Base-by-base conservation (phyloP, 495 filamentous ascomycete genomes). In the Neurospora sp. region DNA sequence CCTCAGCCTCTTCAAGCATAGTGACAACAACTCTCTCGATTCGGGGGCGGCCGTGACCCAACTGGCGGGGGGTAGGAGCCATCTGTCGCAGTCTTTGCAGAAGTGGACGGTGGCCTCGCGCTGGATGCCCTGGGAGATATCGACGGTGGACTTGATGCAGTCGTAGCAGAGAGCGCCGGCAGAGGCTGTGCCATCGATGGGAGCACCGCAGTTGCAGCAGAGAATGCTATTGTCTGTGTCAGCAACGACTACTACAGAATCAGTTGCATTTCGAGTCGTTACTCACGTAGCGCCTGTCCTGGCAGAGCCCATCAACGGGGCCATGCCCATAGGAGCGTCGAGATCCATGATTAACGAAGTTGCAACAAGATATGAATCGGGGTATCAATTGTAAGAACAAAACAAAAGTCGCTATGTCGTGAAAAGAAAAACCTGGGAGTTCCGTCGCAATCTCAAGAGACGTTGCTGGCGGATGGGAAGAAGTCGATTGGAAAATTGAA, bases 61-160 rank as follows among this genome's bases (percentile, higher is more conserved):
- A 78, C 88, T 91, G 8, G 82, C 84, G 3, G 96, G 96, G 1
- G 96, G 96, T 75, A 93, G 90, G 37, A 98, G 87, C 93, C 93
- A 99, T 82, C 96, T 83, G 76, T 98, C 94, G 81, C 95, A 98
- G 77, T 97, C 96, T 79, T 88, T 84, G 86, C 96, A 97, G 79
- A 89, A 90, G 74, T 96, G 92, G 2, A 98, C 85, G 22, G 88
- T 89, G 22, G 90, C 91, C 77, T 98, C 94, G 70, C 93, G 87
- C 80, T 91, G 94, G 72, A 98, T 93, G 74, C 94, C 94, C 81
- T 91, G 84, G n/a, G 94, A 94, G 73, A 98, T 94, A 79, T 99
- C 96, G 78, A 97, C 89, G 37, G 92, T 96, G 59, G 93, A 88
- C 76, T 94, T 95, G 74, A 99, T 87, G 85, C 96, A 99, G 84